Evolutionary conservation across 2,329 filamentous ascomycete species (phyloP), one percentile per base, ranked within the genome.

Genomic region (Thielaviopsis ethacetica): DNA sequence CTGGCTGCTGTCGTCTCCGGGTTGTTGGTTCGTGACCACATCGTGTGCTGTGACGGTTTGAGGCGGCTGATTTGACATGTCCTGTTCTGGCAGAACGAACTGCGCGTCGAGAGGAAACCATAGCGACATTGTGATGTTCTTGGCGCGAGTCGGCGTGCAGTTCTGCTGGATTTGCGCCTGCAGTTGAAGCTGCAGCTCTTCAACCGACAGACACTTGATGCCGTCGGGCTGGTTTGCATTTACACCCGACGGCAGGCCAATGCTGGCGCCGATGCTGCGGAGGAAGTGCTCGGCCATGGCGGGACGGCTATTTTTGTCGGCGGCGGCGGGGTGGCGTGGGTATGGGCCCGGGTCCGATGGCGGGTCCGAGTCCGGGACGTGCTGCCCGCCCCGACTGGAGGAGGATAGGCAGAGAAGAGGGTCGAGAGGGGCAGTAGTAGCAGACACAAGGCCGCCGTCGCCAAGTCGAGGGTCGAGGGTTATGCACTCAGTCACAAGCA

Each of bases 181-280:
- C 24, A 83, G 67, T n/a, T 72, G 72, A 22, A 64, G 63, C 62
- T 75, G 71, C 6, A 82, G 67, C 27, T 81, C 76, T 19, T 75
- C 72, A 52, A 70, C 59, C 17, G 70, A 71, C 41, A 63, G 62
- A 64, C 69, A 72, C 30, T 27, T 17, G 27, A 52, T 21, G 4
- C 41, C 41, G 4, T 7, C 41, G 1, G 41, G 21, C 21, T 12
- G 22, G 13, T n/a, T n/a, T 13, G 9, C 5, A 17, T 30, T 24
- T 1, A 15, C 4, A 30, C 30, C 30, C 30, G 24, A 44, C 21
- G 57, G 3, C 15, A 34, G 10, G 34, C 22, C 21, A 15, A 54
- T 17, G 30, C 21, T 19, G 22, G 19, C 10, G 34, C 24, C 22
- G 10, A 56, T 22, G 9, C 47, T 44, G 7, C 27, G 19, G 19